Percentiles rank a stretch among this genome's conserved stretches.
Evolutionary conservation across 1,284 basidiomycete species (phyloP).

Genomic region (Leccinum fuscescens): DNA sequence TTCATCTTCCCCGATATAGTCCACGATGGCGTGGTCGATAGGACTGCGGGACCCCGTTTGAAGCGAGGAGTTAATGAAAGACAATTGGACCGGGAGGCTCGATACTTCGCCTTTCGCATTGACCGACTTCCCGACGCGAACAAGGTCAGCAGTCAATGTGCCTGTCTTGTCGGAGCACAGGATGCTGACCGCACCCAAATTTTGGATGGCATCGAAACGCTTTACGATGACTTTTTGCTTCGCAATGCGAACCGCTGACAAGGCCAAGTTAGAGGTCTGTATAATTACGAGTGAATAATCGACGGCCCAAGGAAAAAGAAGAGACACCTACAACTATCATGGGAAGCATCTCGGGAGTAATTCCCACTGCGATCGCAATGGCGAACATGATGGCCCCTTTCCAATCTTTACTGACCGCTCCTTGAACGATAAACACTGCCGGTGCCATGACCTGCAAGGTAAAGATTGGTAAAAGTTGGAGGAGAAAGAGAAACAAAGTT

Average conservation of each 20-base stretch:
- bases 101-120: constrained; percentile 22
- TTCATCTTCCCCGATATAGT: constrained; percentile 24
- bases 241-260: constrained; percentile 33
- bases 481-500: background rate
- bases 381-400: constrained; percentile 33
- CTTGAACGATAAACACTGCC: constrained; percentile 30
- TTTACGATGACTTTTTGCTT: constrained; percentile 34
- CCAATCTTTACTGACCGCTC: constrained; percentile 34
- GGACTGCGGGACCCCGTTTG: constrained; percentile 34
- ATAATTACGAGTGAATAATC: constrained; percentile 10
- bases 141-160: constrained; percentile 33
- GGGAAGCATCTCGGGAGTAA: constrained; percentile 34
- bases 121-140: constrained; percentile 33
- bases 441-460: constrained; percentile 30
- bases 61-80: constrained; percentile 29
- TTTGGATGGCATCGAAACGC: constrained; percentile 34
- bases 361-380: constrained; percentile 31
- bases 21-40: constrained; percentile 32
- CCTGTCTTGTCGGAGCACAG: constrained; percentile 34
- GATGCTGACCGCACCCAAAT: constrained; percentile 30
- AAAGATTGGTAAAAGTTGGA: background rate
- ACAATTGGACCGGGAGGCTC: constrained; percentile 26
- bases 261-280: constrained; percentile 31
- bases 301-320: background rate
- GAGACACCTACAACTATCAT: constrained; percentile 31